Conservation (phyloP, 371 early-diverging fungal genomes). For the Circinella umbellata region DNA sequence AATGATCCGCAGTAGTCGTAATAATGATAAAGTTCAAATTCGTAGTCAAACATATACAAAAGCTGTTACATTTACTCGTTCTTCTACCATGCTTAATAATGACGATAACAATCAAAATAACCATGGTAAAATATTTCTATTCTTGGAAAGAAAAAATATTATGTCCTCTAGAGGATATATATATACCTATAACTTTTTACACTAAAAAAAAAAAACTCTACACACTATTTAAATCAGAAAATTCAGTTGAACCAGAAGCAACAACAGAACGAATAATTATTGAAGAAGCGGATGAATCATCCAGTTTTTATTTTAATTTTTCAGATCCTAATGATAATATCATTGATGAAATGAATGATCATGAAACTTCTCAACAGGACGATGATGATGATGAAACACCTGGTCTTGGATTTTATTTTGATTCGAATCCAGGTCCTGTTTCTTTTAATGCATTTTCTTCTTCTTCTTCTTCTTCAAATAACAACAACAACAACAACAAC, state of each 20-base stretch:
- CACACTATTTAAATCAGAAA: too few species aligned
- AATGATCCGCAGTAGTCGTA: background rate
- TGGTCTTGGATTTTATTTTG: constrained; percentile 7
- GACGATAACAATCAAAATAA: background rate
- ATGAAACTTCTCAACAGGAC: background rate
- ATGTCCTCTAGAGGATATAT: too few species aligned
- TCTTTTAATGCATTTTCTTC: background rate
- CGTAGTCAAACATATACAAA: background rate
- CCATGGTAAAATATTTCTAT: background rate
- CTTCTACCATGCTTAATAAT: background rate
- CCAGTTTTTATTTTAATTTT: constrained; percentile 19
- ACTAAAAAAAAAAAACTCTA: background rate
- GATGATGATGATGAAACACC: constrained; percentile 4
- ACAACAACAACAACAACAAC: constrained; percentile 12
- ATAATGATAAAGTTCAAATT: background rate
- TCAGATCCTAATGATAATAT: constrained; percentile 8
- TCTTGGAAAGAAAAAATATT: too few species aligned
- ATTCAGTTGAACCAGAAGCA: background rate
- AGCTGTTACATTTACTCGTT: constrained; percentile 13
- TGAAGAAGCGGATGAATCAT: background rate
- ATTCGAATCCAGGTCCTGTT: constrained; percentile 1
- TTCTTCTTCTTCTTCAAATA: background rate
- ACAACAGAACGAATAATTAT: background rate
- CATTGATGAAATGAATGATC: background rate
- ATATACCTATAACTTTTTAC: too few species aligned